A percentile compares a stretch with the other conserved stretches of the same genome.
phyloP scores from a whole-genome alignment of 2,329 filamentous ascomycete genomes.

The Ophiostoma ulmi region DNA sequence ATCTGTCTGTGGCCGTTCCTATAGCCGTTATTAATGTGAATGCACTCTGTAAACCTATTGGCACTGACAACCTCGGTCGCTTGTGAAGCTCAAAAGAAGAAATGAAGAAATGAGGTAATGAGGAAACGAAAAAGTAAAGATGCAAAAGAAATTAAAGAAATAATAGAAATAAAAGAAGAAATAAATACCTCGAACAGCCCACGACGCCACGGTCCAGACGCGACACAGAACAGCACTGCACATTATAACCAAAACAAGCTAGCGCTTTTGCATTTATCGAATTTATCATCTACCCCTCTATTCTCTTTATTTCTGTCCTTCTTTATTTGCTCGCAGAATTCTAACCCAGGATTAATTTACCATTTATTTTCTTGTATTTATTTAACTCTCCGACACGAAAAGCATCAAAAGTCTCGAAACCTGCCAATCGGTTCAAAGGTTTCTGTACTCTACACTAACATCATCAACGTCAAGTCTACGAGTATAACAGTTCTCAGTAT shows the following conservation, averaged over 20 bases:
- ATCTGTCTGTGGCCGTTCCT: too few species aligned
- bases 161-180: background rate
- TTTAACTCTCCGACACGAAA: conserved; percentile 9
- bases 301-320: background rate
- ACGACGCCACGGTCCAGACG: conserved; percentile 5
- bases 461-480: background rate
- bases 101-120: too few species aligned
- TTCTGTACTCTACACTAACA: conserved; percentile 10
- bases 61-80: background rate
- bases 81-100: background rate
- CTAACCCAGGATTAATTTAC: background rate
- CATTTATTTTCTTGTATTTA: background rate
- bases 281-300: background rate
- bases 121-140: background rate
- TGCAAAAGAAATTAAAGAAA: background rate
- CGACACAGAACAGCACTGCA: background rate
- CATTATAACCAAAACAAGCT: background rate
- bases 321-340: background rate
- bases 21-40: too few species aligned
- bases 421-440: conserved; percentile 12
- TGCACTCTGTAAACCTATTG: too few species aligned
- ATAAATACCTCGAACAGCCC: conserved; percentile 4
- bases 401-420: conserved; percentile 12
- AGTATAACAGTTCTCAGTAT: background rate
- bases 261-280: background rate